Conservation (phyloP, 2,329 filamentous ascomycete genomes). For the Hypoxylon sp. region DNA sequence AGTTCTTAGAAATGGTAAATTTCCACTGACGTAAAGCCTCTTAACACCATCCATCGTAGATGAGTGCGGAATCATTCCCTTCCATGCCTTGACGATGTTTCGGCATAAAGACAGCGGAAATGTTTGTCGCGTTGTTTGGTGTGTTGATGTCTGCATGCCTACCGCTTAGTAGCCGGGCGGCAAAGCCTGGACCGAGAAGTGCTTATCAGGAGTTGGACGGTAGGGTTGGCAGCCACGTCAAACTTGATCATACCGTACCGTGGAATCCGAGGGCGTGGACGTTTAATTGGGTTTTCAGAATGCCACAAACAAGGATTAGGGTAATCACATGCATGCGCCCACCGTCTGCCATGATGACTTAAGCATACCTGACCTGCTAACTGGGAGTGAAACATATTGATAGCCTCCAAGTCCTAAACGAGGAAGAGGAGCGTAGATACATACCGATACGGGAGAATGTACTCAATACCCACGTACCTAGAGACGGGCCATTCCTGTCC, state of each 20-base stretch:
- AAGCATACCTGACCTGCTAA: slow-evolving; percentile 34
- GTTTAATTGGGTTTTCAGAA: slow-evolving; percentile 21
- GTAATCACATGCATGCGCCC: slow-evolving; percentile 36
- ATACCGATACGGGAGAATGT: slow-evolving; percentile 15
- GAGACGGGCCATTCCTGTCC: slow-evolving; percentile 15
- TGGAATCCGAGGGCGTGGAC: slow-evolving; percentile 11
- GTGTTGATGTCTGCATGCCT: slow-evolving; percentile 5
- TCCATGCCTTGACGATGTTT: slow-evolving; percentile 24
- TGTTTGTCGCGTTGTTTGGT: background rate
- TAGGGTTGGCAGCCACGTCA: slow-evolving; percentile 13
- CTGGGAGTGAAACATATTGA: slow-evolving; percentile 35
- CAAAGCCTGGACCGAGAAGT: slow-evolving; percentile 16
- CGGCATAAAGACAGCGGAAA: slow-evolving; percentile 15
- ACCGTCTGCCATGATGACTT: slow-evolving; percentile 21
- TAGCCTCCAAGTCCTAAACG: slow-evolving; percentile 23
- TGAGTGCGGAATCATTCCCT: slow-evolving; percentile 10
- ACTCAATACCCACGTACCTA: slow-evolving; percentile 17
- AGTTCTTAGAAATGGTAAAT: slow-evolving; percentile 14
- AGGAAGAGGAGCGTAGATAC: slow-evolving; percentile 25
- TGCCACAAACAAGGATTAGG: slow-evolving; percentile 24
- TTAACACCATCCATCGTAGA: background rate
- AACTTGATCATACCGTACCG: slow-evolving; percentile 13
- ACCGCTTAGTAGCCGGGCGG: background rate
- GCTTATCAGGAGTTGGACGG: slow-evolving; percentile 22
- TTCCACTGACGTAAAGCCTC: slow-evolving; percentile 27